Conservation (phyloP, 441 rosid species). For the Biscutella laevigata region DNA sequence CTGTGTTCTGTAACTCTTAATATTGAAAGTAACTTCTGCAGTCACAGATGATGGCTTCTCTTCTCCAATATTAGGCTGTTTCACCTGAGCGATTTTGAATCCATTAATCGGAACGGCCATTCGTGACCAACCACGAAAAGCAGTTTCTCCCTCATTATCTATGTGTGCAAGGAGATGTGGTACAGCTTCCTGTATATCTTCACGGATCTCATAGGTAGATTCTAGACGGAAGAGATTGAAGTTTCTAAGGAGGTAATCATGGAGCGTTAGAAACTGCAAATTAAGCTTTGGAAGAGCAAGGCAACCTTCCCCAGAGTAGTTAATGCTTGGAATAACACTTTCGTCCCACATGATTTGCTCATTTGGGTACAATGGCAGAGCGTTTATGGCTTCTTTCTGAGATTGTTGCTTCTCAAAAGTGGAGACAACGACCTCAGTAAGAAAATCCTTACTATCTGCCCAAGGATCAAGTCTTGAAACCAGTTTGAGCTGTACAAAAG, state of each 20-base stretch:
- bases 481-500: constrained; percentile 69
- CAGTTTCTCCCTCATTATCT: constrained; percentile 81
- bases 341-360: constrained; percentile 99
- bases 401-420: constrained; percentile 90
- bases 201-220: constrained; percentile 98
- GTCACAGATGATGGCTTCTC: constrained; percentile 92
- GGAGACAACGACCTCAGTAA: constrained; percentile 87
- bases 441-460: constrained; percentile 83
- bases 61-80: constrained; percentile 97
- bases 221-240: constrained; percentile 97
- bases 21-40: constrained; percentile 78
- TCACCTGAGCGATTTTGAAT: constrained; percentile 71
- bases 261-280: constrained; percentile 90
- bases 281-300: constrained; percentile 97
- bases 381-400: constrained; percentile 96
- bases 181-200: constrained; percentile 96
- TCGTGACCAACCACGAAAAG: constrained; percentile 99
- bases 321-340: constrained; percentile 95
- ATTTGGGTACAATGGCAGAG: constrained; percentile 95
- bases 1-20: constrained; percentile 78
- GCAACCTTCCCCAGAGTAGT: constrained; percentile 98
- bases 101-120: constrained; percentile 88
- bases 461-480: constrained; percentile 73
- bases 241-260: constrained; percentile 91
- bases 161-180: constrained; percentile 90